Evolutionary conservation across 1,284 basidiomycete species (phyloP).

Genomic region (Microbotryum scabiosae): DNA sequence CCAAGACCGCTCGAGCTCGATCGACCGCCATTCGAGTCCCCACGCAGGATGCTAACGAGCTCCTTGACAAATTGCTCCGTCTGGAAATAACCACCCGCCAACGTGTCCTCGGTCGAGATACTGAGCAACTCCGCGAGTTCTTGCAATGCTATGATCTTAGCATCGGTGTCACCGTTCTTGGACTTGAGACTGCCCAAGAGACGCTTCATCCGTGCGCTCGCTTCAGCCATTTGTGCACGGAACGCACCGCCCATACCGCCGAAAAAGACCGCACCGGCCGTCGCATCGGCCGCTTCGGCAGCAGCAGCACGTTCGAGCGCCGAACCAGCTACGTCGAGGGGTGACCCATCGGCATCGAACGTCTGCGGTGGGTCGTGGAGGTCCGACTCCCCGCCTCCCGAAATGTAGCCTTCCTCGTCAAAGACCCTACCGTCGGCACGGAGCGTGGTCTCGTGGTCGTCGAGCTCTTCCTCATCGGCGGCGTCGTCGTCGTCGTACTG

Average conservation of each 20-base stretch:
- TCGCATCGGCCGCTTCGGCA: slow-evolving; percentile 6
- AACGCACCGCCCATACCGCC: slow-evolving; percentile 12
- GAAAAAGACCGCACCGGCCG: slow-evolving; percentile 21
- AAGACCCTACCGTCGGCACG: slow-evolving; percentile 11
- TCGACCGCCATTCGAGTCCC: slow-evolving; percentile 44
- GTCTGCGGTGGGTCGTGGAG: slow-evolving; percentile 18
- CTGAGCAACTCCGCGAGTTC: slow-evolving; percentile 90
- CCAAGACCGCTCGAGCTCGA: slow-evolving; percentile 7
- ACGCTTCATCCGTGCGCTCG: slow-evolving; percentile 76
- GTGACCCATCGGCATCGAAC: slow-evolving; percentile 25
- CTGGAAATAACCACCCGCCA: slow-evolving; percentile 80
- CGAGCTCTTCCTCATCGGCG: slow-evolving; percentile 14
- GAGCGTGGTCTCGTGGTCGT: slow-evolving; percentile 25
- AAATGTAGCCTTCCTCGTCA: slow-evolving; percentile 24
- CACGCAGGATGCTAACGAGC: slow-evolving; percentile 83
- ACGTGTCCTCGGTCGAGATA: slow-evolving; percentile 93
- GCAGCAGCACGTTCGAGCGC: slow-evolving; percentile 3
- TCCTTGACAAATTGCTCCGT: slow-evolving; percentile 87
- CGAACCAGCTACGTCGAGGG: slow-evolving; percentile 6
- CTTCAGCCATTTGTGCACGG: slow-evolving; percentile 56
- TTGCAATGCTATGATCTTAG: slow-evolving; percentile 78
- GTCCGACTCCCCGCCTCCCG: slow-evolving; percentile 13
- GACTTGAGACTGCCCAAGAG: slow-evolving; percentile 69
- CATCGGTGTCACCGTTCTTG: slow-evolving; percentile 52
- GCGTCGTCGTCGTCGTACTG: slow-evolving; percentile 8